Evolutionary conservation across 2,329 filamentous ascomycete species (phyloP).

Genomic region (Claviceps sp.): DNA sequence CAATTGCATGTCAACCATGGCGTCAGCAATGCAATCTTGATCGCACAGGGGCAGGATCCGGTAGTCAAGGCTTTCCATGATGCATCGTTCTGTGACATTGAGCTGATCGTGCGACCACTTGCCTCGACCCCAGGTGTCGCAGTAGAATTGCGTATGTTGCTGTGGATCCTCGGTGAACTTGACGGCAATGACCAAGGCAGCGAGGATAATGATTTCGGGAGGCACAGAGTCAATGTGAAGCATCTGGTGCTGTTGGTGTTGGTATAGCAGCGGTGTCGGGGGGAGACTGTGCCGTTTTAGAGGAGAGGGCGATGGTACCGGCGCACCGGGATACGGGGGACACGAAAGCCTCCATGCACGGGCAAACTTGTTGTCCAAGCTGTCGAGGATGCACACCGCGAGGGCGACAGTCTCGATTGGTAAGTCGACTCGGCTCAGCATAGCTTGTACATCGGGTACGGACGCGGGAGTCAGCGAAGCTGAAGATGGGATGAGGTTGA

Average conservation of each 20-base stretch:
- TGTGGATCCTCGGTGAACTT: slow-evolving; percentile 52
- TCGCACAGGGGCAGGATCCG: slow-evolving; percentile 48
- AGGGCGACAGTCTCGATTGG: slow-evolving; percentile 49
- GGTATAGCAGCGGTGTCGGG: slow-evolving; percentile 20
- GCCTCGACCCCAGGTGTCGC: slow-evolving; percentile 36
- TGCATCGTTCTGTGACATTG: slow-evolving; percentile 48
- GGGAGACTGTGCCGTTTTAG: slow-evolving; percentile 37
- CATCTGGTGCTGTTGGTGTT: slow-evolving; percentile 35
- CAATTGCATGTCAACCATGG: slow-evolving; percentile 50
- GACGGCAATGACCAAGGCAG: slow-evolving; percentile 47
- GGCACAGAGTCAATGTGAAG: slow-evolving; percentile 47
- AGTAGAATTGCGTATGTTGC: slow-evolving; percentile 39
- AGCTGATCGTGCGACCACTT: slow-evolving; percentile 49
- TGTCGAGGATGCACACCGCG: slow-evolving; percentile 53
- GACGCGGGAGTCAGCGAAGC: slow-evolving; percentile 47
- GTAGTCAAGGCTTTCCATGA: slow-evolving; percentile 52
- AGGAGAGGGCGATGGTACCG: slow-evolving; percentile 8
- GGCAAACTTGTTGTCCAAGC: slow-evolving; percentile 48
- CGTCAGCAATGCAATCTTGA: slow-evolving; percentile 41
- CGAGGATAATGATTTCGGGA: slow-evolving; percentile 50
- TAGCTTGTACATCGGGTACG: slow-evolving; percentile 43
- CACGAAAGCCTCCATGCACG: slow-evolving; percentile 47
- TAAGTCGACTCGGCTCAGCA: slow-evolving; percentile 43
- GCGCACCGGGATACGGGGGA: slow-evolving; percentile 28
- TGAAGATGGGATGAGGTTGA: slow-evolving; percentile 50